Evolutionary conservation across 768 basidiomycete genomes (phyloP).

Genomic region (Termitomyces sp.): DNA sequence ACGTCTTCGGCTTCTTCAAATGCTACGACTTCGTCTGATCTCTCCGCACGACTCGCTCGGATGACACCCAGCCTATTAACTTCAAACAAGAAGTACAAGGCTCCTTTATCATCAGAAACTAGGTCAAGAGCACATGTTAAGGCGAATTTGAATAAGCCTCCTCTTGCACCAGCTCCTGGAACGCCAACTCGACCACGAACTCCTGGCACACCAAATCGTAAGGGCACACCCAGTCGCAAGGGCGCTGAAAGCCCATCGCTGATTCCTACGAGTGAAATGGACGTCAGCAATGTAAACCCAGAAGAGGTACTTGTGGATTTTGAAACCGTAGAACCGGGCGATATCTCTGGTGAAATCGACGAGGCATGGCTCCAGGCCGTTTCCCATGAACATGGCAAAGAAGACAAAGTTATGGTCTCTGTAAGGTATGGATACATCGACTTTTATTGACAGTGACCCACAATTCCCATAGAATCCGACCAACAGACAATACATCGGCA

Average conservation of each 20-base stretch:
- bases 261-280: constrained; percentile 62
- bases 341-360: constrained; percentile 69
- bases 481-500: constrained; percentile 46
- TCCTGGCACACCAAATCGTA: constrained; percentile 45
- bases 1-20: constrained; percentile 24
- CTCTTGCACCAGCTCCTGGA: constrained; percentile 45
- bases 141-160: constrained; percentile 21
- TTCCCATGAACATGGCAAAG: constrained; percentile 54
- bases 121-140: constrained; percentile 18
- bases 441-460: constrained; percentile 3
- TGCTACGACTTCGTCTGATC: constrained; percentile 21
- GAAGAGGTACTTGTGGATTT: constrained; percentile 78
- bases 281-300: constrained; percentile 66
- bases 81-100: constrained; percentile 66
- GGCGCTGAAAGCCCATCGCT: constrained; percentile 47
- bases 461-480: constrained; percentile 51
- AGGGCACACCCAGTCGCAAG: constrained; percentile 35
- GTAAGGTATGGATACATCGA: constrained; percentile 49
- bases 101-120: constrained; percentile 48
- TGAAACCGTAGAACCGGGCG: constrained; percentile 63
- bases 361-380: constrained; percentile 45
- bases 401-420: constrained; percentile 86
- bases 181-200: constrained; percentile 59
- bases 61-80: constrained; percentile 24
- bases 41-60: constrained; percentile 27